phyloP scores from a whole-genome alignment of 1,284 basidiomycete species.

The Puccinia novopanici region DNA sequence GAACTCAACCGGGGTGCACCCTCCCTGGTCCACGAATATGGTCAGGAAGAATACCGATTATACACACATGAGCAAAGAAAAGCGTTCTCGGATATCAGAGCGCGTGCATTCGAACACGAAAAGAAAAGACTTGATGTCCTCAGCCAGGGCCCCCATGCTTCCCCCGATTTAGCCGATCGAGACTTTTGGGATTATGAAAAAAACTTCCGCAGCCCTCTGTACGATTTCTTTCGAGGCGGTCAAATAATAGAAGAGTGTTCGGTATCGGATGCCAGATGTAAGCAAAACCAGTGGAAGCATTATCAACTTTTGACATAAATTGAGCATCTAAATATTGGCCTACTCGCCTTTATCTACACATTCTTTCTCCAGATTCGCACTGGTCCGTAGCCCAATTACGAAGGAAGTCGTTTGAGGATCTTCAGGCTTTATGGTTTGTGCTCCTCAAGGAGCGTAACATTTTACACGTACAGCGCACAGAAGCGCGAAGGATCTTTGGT shows the following conservation, averaged over 20 bases:
- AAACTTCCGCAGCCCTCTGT: constrained; percentile 39
- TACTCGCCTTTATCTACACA: neutral
- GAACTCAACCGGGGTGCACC: constrained; percentile 41
- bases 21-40: constrained; percentile 46
- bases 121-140: constrained; percentile 30
- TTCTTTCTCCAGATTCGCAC: constrained; percentile 55
- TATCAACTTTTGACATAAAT: neutral
- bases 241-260: constrained; percentile 38
- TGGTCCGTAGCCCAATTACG: constrained; percentile 84
- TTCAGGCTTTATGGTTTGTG: constrained; percentile 91
- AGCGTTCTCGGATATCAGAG: constrained; percentile 30
- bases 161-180: constrained; percentile 17
- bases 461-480: constrained; percentile 80
- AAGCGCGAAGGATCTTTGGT: constrained; percentile 66
- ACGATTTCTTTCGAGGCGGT: constrained; percentile 48
- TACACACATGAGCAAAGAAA: constrained; percentile 40
- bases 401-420: constrained; percentile 82
- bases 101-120: constrained; percentile 45
- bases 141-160: constrained; percentile 4
- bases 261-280: constrained; percentile 45
- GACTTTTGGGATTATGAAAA: constrained; percentile 51
- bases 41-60: constrained; percentile 30
- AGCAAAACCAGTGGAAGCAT: neutral
- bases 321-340: neutral
- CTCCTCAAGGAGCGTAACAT: constrained; percentile 82